Percentiles rank a stretch among this genome's conserved stretches.
phyloP scores from a whole-genome alignment of 495 filamentous ascomycete genomes.

The Hyphodiscus hymeniophilus region DNA sequence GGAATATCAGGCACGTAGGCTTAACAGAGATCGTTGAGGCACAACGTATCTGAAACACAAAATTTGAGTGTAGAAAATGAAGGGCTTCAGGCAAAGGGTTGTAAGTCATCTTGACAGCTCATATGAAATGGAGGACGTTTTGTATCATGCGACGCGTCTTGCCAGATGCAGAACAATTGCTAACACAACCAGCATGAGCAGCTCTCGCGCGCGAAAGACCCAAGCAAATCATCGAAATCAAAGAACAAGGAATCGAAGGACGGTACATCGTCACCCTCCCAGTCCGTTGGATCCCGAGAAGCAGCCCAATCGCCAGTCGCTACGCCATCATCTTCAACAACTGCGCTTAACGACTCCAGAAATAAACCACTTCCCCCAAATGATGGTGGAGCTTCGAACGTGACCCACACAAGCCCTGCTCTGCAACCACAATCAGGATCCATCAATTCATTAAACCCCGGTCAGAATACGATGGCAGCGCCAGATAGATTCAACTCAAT shows the following conservation, averaged over 20 bases:
- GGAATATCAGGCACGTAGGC: not conserved
- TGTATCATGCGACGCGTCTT: not conserved
- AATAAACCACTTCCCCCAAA: slow-evolving; percentile 69
- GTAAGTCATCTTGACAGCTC: slow-evolving; percentile 48
- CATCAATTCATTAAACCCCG: slow-evolving; percentile 23
- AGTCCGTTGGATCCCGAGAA: slow-evolving; percentile 38
- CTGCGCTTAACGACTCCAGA: slow-evolving; percentile 74
- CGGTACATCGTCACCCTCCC: slow-evolving; percentile 67
- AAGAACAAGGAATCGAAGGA: slow-evolving; percentile 85
- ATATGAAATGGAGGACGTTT: not conserved
- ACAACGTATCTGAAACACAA: slow-evolving; percentile 10
- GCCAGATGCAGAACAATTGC: slow-evolving; percentile 11
- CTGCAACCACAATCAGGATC: slow-evolving; percentile 33
- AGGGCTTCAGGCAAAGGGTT: slow-evolving; percentile 95
- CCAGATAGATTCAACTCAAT: slow-evolving; percentile 38
- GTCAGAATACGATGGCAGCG: slow-evolving; percentile 20
- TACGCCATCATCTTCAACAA: slow-evolving; percentile 79
- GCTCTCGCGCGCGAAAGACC: slow-evolving; percentile 92
- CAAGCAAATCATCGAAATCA: slow-evolving; percentile 78
- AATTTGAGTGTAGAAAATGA: slow-evolving; percentile 59
- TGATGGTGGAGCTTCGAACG: slow-evolving; percentile 50
- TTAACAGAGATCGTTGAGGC: not conserved
- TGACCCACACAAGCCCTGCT: slow-evolving; percentile 33
- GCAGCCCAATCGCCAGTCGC: slow-evolving; percentile 47
- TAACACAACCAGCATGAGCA: slow-evolving; percentile 38